Base-by-base conservation (phyloP, 805 yeast genomes). In the Candida railenensis region DNA sequence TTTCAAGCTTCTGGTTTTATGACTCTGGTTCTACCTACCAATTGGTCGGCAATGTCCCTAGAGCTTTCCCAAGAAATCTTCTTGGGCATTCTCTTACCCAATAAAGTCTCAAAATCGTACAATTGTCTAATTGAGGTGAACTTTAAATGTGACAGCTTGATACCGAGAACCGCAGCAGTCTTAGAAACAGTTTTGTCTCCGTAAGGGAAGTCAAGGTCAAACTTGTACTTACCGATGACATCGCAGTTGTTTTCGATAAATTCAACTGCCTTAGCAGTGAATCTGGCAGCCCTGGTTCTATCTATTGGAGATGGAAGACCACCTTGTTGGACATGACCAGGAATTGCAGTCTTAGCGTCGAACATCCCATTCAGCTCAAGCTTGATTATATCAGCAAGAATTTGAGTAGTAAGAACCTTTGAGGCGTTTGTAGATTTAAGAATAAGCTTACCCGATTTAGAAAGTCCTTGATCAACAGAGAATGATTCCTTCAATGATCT, bases 271-370 rank as follows among this genome's bases (percentile, higher is more conserved):
- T 83, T 86, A 55, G 92, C 86, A 3, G 96, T 96, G 65, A 86
- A 85, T 63, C 98, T 81, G 4, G 91, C 83, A 4, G 96, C 96
- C 53, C 85, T 79, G 34, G 90, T 84, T 66, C 98, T 82, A 65
- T 94, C 99, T 73, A 91, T 87, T 4, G 98, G 89, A 5, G 96
- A 85, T 43, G 99, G 99, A 45, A 82, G 80, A 49, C 91, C 94
- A 64, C 99, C 99, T 71, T 94, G 99, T 76, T 94, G 99, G 48
- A 92, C 94, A 63, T 92, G 98, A 25, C 99, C 99, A 22, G 99
- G 99, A 49, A 91, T 82, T 14, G 98, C 98, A 3, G 96, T 90
- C 65, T 95, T 85, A 15, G 94, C 86, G 58, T 91, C 97, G 63
- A 88, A 94, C 53, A 76, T 77, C 41, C 87, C 88, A 34, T 77